Evolutionary conservation across 805 yeast genomes (phyloP).

Genomic region (Monosporozyma yasuniensis): DNA sequence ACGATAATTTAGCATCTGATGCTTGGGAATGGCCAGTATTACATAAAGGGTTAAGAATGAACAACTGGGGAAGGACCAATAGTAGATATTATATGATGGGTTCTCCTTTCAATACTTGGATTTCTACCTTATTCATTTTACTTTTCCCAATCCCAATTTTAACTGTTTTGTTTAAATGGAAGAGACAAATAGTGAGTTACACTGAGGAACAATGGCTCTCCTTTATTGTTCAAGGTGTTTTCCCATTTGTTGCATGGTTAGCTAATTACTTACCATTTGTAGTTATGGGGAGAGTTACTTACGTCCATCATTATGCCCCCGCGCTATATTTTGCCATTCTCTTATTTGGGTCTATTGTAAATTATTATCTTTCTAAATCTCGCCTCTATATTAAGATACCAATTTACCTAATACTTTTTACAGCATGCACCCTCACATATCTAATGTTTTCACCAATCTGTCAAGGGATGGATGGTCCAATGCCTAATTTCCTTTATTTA

Average conservation of each 20-base stretch:
- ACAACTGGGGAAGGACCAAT: constrained; percentile 54
- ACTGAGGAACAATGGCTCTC: constrained; percentile 34
- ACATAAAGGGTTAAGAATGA: constrained; percentile 64
- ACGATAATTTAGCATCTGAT: constrained; percentile 58
- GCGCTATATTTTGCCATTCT: constrained; percentile 90
- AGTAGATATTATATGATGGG: constrained; percentile 62
- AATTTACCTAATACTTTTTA: constrained; percentile 40
- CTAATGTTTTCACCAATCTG: constrained; percentile 56
- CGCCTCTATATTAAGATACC: constrained; percentile 20
- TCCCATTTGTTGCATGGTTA: constrained; percentile 87
- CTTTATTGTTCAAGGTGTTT: constrained; percentile 55
- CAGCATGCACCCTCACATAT: constrained; percentile 45
- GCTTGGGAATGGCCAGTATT: constrained; percentile 91
- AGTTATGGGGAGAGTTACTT: constrained; percentile 92
- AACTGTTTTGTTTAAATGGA: constrained; percentile 46
- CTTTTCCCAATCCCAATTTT: constrained; percentile 37
- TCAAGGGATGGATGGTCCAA: constrained; percentile 68
- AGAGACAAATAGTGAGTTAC: constrained; percentile 53
- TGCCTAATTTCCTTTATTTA: constrained; percentile 40
- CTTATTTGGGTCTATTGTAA: constrained; percentile 36
- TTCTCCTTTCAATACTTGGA: constrained; percentile 72
- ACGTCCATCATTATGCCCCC: constrained; percentile 93
- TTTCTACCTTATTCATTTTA: constrained; percentile 54
- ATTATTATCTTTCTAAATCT: constrained; percentile 18
- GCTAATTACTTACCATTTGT: constrained; percentile 83